Percentiles rank a stretch among this genome's conserved stretches.
Evolutionary conservation across 352 stramenopile genomes (phyloP).

Genomic region (Globisporangium alternatum): DNA sequence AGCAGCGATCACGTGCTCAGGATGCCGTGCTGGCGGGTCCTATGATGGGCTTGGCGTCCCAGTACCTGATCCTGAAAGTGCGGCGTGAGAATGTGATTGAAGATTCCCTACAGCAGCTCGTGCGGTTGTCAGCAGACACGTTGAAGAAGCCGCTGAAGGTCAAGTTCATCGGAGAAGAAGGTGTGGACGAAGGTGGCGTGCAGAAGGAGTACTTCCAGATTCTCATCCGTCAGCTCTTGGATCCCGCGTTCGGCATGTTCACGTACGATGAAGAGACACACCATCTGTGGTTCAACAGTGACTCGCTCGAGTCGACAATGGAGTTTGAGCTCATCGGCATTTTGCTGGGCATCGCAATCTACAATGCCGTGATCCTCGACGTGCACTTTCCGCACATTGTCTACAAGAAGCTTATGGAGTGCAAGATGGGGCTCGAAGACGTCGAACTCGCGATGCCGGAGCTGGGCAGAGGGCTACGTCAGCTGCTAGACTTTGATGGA

Average conservation of each 20-base stretch:
- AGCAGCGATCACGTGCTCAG: slow-evolving; percentile 57
- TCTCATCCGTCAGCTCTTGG: slow-evolving; percentile 65
- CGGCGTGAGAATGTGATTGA: slow-evolving; percentile 74
- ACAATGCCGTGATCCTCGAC: slow-evolving; percentile 84
- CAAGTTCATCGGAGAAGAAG: slow-evolving; percentile 83
- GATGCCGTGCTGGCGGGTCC: slow-evolving; percentile 48
- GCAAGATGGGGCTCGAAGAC: slow-evolving; percentile 47
- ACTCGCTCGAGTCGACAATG: slow-evolving; percentile 78
- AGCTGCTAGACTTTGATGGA: slow-evolving; percentile 64
- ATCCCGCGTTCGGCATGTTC: slow-evolving; percentile 80
- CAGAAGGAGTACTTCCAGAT: slow-evolving; percentile 87
- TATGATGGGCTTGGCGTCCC: slow-evolving; percentile 31
- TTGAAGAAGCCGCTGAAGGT: slow-evolving; percentile 83
- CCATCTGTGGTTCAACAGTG: slow-evolving; percentile 78
- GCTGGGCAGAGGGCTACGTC: slow-evolving; percentile 58
- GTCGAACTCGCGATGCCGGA: slow-evolving; percentile 54
- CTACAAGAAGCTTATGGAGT: slow-evolving; percentile 82
- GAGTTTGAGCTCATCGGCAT: slow-evolving; percentile 87
- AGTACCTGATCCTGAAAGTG: slow-evolving; percentile 66
- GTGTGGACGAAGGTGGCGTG: slow-evolving; percentile 76
- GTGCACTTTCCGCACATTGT: slow-evolving; percentile 77
- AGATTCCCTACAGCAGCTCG: slow-evolving; percentile 69
- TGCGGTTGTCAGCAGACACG: slow-evolving; percentile 52
- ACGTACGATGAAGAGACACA: slow-evolving; percentile 70
- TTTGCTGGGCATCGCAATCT: slow-evolving; percentile 76